Base-by-base conservation (phyloP, 2,329 filamentous ascomycete genomes). In the Colletotrichum lini region DNA sequence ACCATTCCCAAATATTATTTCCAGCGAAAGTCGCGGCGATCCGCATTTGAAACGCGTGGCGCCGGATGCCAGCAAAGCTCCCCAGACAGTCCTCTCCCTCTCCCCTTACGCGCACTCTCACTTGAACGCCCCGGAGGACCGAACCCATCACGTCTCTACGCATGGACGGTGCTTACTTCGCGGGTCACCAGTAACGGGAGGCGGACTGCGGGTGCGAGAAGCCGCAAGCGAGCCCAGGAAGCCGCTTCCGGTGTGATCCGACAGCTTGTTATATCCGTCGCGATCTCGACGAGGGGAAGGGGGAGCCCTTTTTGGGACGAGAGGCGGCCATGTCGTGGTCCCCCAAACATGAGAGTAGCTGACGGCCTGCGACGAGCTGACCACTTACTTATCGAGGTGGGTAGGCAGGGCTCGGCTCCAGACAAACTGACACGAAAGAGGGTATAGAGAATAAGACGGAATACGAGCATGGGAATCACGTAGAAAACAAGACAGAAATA, bases 11-110 rank as follows among this genome's bases (percentile, higher is more conserved):
- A 54, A 4, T 1, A 42, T 30, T 50, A 53, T 30, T 50, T 44
- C 38, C 54, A 53, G 45, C 54, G 45, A 66, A 23, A 38, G 9
- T 53, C 18, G 4, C 64, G 64, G 64, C 64, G 54, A 60, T 49
- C 38, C 52, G 65, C 65, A 67, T 67, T 38, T 62, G 56, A 67
- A 67, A 67, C 64, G 18, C 15, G 57, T 67, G 65, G 65, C 65
- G 65, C 40, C 57, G 42, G 40, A 35, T 21, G 44, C 18, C 30
- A 21, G 44, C 16, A 52, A 42, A 30, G 8, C 61, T 16, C 26
- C 21, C 18, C n/a, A 23, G 49, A 50, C 35, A 26, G 42, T 7
- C 26, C 10, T 40, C 21, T 23, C 16, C 2, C 26, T 16, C 61
- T 16, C 26, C 21, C 18, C n/a, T 16, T 18, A 9, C 40, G 13